Evolutionary conservation across 2,329 filamentous ascomycete species (phyloP), one percentile per base, ranked within the genome.

Genomic region (Scedosporium boydii): DNA sequence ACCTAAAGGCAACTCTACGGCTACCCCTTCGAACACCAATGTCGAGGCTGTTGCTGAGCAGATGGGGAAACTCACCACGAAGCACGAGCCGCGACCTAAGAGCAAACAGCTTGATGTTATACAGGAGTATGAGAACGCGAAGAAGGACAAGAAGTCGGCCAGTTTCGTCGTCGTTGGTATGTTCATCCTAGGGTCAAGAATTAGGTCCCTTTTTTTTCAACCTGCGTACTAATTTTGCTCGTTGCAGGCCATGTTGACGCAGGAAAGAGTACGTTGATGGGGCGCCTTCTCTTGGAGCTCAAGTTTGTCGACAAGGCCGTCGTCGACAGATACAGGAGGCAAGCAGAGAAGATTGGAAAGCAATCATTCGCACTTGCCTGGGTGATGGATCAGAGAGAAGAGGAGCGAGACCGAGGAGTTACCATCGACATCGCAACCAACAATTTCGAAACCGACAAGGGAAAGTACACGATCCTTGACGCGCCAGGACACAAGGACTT

Each of bases 351-450:
- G 64, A 89, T 96, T 46, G 95, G 95, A 4, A 99, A 99, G 73
- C 88, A 90, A 1, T 98, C 95, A 0, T 99, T 99, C 75, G 93
- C 93, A 12, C 82, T 99, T 23, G 95, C 96, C 1, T 99, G 95
- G 95, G 91, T 99, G 2, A 84, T 99, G 75, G 95, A 99, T 72
- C 90, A 96, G 72, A 88, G 91, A 21, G 86, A 87, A 0, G 95
- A 99, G 71, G 95, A 99, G 74, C 84, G 95, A 66, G 87, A 86
- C 63, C 86, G 93, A 63, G 95, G 95, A 55, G 91, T 99, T 6
- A 99, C 95, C 0, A 96, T 99, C 58, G 95, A 99, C 71, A 95
- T 98, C 70, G 93, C 95, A 7, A 96, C 90, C 18, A 96, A 96
- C 71, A 87, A 92, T 66, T 99, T 99, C 70, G 90, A 96, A 71